Base-by-base conservation (phyloP, 164 flowering plant genomes). In the Platanus orientalis region DNA sequence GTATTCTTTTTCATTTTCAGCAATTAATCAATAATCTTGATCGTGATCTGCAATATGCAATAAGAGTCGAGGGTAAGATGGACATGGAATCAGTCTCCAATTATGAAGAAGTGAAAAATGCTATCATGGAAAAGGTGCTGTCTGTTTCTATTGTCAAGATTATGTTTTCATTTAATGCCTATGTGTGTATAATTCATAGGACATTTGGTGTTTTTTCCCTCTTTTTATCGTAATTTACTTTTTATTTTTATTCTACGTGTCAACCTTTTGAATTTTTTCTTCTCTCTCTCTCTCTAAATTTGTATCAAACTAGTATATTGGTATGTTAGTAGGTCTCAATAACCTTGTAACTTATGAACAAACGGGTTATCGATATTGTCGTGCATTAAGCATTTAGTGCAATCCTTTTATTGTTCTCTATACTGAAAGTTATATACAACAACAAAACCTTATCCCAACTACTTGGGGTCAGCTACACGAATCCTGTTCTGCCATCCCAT, bases 31-130 rank as follows among this genome's bases (percentile, higher is more conserved):
- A 62, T 39, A 95, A 92, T 69, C 92, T 95, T 66, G 99, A 92
- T 75, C 89, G 99, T 23, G 99, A 95, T 79, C 83, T 95, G 69
- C 90, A 91, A 72, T 90, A 92, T 85, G 97, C 98, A 20, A 83
- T 95, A 57, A 76, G 66, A 75, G 99, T 95, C 58, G 99, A 95
- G 84, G 98, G 98, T 26, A 92, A 92, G 83, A 87, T 90, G 99
- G 92, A 88, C 20, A 54, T 87, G 70, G 94, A 90, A 58, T 71
- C 78, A 39, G 85, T 95, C 49, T 69, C 85, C 62, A 95, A 95
- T 71, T 95, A 92, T 71, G 96, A 84, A 34, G 97, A 90, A 76
- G 96, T 95, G 70, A 95, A 84, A 84, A 77, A 69, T 73, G 83
- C 83, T 36, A 95, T 95, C 61, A 68, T 69, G 76, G 86, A 84